Conservation (phyloP, 1,139 yeast genomes). For the Saccharomyces hybrid region DNA sequence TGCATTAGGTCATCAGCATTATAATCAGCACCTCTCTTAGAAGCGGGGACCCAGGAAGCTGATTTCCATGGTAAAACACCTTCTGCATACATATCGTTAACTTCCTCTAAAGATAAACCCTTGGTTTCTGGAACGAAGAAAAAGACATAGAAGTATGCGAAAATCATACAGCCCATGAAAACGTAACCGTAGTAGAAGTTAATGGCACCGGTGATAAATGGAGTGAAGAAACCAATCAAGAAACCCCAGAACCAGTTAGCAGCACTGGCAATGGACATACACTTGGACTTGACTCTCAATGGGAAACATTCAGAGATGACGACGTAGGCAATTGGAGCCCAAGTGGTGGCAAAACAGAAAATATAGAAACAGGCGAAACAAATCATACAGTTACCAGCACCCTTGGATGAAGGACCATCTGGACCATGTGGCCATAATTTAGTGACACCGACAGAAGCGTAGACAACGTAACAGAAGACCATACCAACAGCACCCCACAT, state of each 20-base stretch:
- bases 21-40: constrained; percentile 29
- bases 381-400: constrained; percentile 70
- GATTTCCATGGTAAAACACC: constrained; percentile 42
- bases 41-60: constrained; percentile 23
- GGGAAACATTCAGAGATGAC: constrained; percentile 72
- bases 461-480: constrained; percentile 55
- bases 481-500: constrained; percentile 56
- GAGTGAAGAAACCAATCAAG: constrained; percentile 66
- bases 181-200: constrained; percentile 54
- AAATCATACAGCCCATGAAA: constrained; percentile 59
- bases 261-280: constrained; percentile 64
- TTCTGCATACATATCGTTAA: constrained; percentile 48
- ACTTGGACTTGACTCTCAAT: constrained; percentile 67
- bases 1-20: constrained; percentile 15
- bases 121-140: constrained; percentile 63
- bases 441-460: constrained; percentile 60
- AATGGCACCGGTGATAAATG: constrained; percentile 48
- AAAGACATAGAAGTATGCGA: constrained; percentile 55
- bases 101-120: constrained; percentile 64
- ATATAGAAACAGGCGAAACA: constrained; percentile 70
- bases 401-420: constrained; percentile 43
- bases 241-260: constrained; percentile 75
- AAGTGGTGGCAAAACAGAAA: constrained; percentile 71
- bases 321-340: constrained; percentile 78
- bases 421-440: constrained; percentile 48